Base-by-base conservation (phyloP, 768 basidiomycete genomes). In the Sistotremastrum niveocremeum region DNA sequence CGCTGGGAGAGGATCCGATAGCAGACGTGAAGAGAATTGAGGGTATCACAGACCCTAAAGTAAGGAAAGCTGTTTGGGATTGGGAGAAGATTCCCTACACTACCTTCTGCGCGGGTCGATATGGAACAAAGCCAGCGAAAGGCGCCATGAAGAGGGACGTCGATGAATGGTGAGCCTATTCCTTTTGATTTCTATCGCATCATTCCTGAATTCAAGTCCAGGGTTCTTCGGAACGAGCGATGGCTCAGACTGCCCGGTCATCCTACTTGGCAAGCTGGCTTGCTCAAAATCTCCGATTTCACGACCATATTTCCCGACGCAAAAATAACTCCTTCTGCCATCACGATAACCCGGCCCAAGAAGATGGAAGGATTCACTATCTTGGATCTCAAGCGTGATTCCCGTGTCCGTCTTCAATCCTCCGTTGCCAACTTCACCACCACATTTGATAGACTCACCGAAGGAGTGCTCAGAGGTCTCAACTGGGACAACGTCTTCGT, bases 401-500 rank as follows among this genome's bases (percentile, higher is more conserved):
- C 50, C 7, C 20, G 20, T 11, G 39, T 49, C 32, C 20, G 35
- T 4, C 30, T 49, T 30, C 48, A 51, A 34, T 48, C 49, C 10
- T 34, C 4, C n/a, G 20, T 28, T 12, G 37, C 30, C 5, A 8
- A 35, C 3, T 51, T 51, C 39, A 6, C 12, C 20, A 36, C 12
- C 5, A 39, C 8, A 12, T 51, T 47, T 8, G 12, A 44, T 4
- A 9, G 29, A 2, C n/a, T 51, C 28, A 51, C 50, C 7, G 43
- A 38, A 34, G 49, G 42, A 8, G 36, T 49, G 6, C 39, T 51
- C 10, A 38, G 46, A n/a, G 50, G 47, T 6, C 49, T 51, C 30
- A 39, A 49, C 12, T 51, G 47, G 50, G 30, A 30, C 12, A 51
- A 51, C 39, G 35, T 51, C 11, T 51, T 47, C 39, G 50, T 51